Evolutionary conservation across 2,329 filamentous ascomycete genomes (phyloP), one percentile per base, ranked within the genome.

Genomic region (Cladobotryum mycophilum): DNA sequence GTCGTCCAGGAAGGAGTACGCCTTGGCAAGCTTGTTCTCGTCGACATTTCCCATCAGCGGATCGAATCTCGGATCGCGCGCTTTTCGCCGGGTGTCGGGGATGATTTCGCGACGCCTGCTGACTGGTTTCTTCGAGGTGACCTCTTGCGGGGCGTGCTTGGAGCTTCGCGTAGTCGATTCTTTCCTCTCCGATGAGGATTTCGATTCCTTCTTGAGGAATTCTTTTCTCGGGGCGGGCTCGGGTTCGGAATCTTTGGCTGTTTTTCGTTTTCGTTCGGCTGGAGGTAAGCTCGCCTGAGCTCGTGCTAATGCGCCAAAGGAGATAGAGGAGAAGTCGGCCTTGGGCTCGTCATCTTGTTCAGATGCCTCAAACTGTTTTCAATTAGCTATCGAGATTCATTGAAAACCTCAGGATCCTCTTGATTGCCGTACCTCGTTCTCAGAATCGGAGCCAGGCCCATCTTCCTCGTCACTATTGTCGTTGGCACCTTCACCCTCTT

Each of bases 61-160:
- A 55, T 93, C 89, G 72, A 99, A 99, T 46, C 93, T 86, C 15
- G 93, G 93, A 68, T 99, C 93, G 49, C 92, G 85, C 17, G 76
- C 59, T 64, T 87, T 88, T 51, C 79, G 76, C 13, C 76, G 70
- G 6, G 66, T 66, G 34, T 75, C 68, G 2, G 71, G 69, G 4
- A 95, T 74, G 15, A 93, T 84, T 51, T 85, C 83, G 47, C 92
- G 87, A 62, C 81, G 85, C 50, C 93, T 86, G 2, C 86, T 85
- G 20, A 99, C 93, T 46, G 88, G 86, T 45, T 82, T 81, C 70
- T 92, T 95, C 66, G 86, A 89, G 2, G 89, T 84, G 64, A 89
- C 81, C 53, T 93, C 84, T 41, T 83, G 82, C 0, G 93, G 93
- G 0, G 93, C 93, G 70, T 97, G 90, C 70, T 99, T 99, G 66